Conservation (phyloP, 805 yeast genomes). For the Metahyphopichia silvanorum region DNA sequence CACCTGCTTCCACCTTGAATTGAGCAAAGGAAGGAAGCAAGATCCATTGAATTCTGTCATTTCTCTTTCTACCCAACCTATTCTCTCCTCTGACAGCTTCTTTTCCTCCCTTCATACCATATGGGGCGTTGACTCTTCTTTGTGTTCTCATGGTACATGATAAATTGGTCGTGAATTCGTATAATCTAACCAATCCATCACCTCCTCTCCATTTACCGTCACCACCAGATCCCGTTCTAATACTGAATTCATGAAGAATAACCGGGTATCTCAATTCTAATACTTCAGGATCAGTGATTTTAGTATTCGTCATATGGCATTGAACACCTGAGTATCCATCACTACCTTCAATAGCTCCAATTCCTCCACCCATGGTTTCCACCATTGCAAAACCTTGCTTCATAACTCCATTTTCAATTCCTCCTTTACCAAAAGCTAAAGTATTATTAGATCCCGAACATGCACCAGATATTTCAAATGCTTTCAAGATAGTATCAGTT, state of each 20-base stretch:
- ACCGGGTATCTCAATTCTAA: slow-evolving; percentile 18
- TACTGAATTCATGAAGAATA: slow-evolving; percentile 10
- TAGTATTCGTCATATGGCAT: slow-evolving; percentile 41
- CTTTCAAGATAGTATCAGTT: slow-evolving; percentile 17
- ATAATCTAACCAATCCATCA: slow-evolving; percentile 16
- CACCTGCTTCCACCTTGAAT: slow-evolving; percentile 55
- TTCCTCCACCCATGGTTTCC: slow-evolving; percentile 12
- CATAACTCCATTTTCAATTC: slow-evolving; percentile 11
- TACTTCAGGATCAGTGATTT: slow-evolving; percentile 21
- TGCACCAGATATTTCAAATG: slow-evolving; percentile 16
- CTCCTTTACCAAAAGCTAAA: slow-evolving; percentile 17
- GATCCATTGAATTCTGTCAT: slow-evolving; percentile 17
- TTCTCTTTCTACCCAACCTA: slow-evolving; percentile 28
- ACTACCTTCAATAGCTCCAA: slow-evolving; percentile 16
- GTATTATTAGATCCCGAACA: slow-evolving; percentile 19
- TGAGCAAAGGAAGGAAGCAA: slow-evolving; percentile 64
- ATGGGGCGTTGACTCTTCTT: slow-evolving; percentile 17
- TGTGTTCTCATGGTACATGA: slow-evolving; percentile 18
- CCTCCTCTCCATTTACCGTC: slow-evolving; percentile 18
- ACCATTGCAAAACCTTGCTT: slow-evolving; percentile 13
- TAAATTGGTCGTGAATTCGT: slow-evolving; percentile 14
- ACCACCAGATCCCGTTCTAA: slow-evolving; percentile 15
- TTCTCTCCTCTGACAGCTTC: slow-evolving; percentile 37
- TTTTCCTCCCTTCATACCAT: slow-evolving; percentile 28
- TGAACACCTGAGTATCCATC: slow-evolving; percentile 35